Percentiles rank a stretch among this genome's conserved stretches.
phyloP scores from a whole-genome alignment of 495 filamentous ascomycete species.

The Neurospora sp. region DNA sequence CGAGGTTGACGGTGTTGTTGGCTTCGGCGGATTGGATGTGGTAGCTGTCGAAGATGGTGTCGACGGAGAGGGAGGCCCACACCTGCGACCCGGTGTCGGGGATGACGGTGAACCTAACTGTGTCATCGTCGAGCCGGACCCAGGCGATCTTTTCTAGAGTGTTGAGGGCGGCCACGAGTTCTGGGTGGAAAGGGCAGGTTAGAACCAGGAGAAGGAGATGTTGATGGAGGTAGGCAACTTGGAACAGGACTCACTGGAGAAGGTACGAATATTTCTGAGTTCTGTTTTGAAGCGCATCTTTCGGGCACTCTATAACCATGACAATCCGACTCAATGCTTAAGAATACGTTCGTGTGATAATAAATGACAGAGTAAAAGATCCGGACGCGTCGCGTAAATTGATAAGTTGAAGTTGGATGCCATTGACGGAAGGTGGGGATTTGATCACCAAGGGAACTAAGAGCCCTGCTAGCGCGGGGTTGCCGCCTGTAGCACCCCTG shows the following conservation, averaged over 20 bases:
- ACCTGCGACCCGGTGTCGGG: conserved; percentile 90
- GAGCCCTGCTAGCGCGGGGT: not conserved
- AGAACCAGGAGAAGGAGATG: too few relatives aligned
- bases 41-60: conserved; percentile 85
- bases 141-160: conserved; percentile 88
- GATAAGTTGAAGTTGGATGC: not conserved
- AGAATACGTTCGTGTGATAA: not conserved
- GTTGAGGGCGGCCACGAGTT: conserved; percentile 73
- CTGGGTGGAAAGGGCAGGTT: conserved; percentile 32
- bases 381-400: conserved; percentile 3
- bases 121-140: conserved; percentile 78
- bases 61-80: conserved; percentile 67
- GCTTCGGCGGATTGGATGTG: conserved; percentile 69
- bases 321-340: not conserved
- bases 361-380: not conserved
- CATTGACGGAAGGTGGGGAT: not conserved
- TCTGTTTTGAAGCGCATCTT: conserved; percentile 74
- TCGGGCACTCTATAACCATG: not conserved
- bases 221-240: not conserved
- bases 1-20: conserved; percentile 86
- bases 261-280: conserved; percentile 70
- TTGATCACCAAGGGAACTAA: not conserved
- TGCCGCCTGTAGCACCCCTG: not conserved
- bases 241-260: conserved; percentile 55
- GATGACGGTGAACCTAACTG: conserved; percentile 88